Evolutionary conservation across 2,329 filamentous ascomycete species (phyloP).

Genomic region (Ceratocystiopsis sp.): DNA sequence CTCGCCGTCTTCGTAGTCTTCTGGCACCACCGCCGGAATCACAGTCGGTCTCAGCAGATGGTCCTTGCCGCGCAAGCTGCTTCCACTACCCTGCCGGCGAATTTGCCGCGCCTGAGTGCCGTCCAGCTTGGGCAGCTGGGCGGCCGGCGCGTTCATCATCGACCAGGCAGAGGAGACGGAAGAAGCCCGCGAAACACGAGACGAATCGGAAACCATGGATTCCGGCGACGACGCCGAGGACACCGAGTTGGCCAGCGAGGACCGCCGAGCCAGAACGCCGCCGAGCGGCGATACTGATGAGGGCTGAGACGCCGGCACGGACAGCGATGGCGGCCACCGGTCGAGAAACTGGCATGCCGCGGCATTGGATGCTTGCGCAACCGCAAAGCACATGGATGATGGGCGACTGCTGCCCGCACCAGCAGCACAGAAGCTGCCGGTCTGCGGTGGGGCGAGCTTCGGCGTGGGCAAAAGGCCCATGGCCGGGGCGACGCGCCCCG

Average conservation of each 20-base stretch:
- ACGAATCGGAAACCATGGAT: slow-evolving; percentile 49
- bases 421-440: slow-evolving; percentile 24
- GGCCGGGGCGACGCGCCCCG: slow-evolving; percentile 31
- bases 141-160: slow-evolving; percentile 40
- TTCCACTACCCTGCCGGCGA: slow-evolving; percentile 12
- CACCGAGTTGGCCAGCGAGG: slow-evolving; percentile 44
- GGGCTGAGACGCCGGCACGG: slow-evolving; percentile 3
- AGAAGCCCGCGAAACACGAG: slow-evolving; percentile 44
- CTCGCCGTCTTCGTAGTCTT: slow-evolving; percentile 32
- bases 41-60: slow-evolving; percentile 33
- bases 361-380: slow-evolving; percentile 34
- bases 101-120: slow-evolving; percentile 39
- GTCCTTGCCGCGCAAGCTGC: slow-evolving; percentile 21
- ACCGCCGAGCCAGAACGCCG: slow-evolving; percentile 34
- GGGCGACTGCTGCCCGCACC: slow-evolving; percentile 23
- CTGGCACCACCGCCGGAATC: slow-evolving; percentile 32
- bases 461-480: slow-evolving; percentile 41
- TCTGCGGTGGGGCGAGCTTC: slow-evolving; percentile 37
- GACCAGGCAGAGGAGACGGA: slow-evolving; percentile 48
- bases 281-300: slow-evolving; percentile 34
- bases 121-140: slow-evolving; percentile 29
- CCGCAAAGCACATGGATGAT: slow-evolving; percentile 43
- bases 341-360: slow-evolving; percentile 33
- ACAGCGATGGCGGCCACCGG: slow-evolving; percentile 24
- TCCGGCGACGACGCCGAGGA: slow-evolving; percentile 49